Conservation (phyloP, 495 filamentous ascomycete genomes). For the Hypoxylon lenormandii region DNA sequence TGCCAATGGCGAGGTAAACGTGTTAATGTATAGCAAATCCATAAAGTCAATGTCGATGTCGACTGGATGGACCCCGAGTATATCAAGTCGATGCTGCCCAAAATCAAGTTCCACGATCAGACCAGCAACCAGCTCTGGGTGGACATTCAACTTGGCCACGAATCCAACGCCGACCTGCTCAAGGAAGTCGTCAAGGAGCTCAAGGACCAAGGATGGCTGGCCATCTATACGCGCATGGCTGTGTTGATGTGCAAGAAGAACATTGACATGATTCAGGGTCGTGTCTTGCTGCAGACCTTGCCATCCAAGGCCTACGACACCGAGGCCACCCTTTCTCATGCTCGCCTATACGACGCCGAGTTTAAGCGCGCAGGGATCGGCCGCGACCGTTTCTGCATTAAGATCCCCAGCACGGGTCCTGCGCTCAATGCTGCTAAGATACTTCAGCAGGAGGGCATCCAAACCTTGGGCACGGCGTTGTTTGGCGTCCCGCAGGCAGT, state of each 20-base stretch:
- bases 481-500: constrained; percentile 49
- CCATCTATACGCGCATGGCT: constrained; percentile 59
- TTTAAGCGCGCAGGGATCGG: constrained; percentile 55
- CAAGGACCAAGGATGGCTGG: constrained; percentile 57
- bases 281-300: constrained; percentile 56
- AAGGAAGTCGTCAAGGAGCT: constrained; percentile 52
- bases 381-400: constrained; percentile 54
- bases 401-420: constrained; percentile 48
- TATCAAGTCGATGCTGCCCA: constrained; percentile 58
- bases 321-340: constrained; percentile 55
- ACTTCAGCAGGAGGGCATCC: constrained; percentile 46
- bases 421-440: constrained; percentile 49
- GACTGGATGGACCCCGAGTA: constrained; percentile 59
- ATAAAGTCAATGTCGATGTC: constrained; percentile 58
- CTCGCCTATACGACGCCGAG: constrained; percentile 56
- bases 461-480: constrained; percentile 45
- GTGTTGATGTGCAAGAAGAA: constrained; percentile 59
- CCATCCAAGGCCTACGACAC: constrained; percentile 56
- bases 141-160: constrained; percentile 54
- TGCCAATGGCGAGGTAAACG: constrained; percentile 9
- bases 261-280: constrained; percentile 57
- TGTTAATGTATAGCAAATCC: constrained; percentile 17
- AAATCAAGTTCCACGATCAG: constrained; percentile 57
- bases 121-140: constrained; percentile 62
- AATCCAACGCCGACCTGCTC: constrained; percentile 55